Evolutionary conservation across 768 basidiomycete genomes (phyloP), one percentile per base, ranked within the genome.

Genomic region (Auriscalpium vulgare): DNA sequence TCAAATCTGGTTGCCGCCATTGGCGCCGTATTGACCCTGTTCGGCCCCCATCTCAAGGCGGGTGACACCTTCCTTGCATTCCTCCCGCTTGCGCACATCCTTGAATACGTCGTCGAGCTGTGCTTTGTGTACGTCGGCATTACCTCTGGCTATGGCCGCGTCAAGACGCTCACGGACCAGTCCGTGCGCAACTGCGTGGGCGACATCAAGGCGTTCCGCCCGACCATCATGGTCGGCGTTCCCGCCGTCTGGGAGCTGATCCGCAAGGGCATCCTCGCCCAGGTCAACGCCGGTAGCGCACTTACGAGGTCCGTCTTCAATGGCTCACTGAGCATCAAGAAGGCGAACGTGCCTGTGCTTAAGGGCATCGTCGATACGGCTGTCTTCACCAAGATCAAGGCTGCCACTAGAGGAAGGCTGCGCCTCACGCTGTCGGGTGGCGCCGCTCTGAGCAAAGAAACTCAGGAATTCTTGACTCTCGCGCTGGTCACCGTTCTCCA

Each of bases 221-320:
- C 95, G 7, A 79, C 84, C n/a, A 85, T 97, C 71, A 85, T 98
- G 81, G 82, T 91, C 52, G 95, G 93, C 52, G 95, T 98, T 2
- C 95, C 95, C 1, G 91, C 94, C 2, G 89, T 98, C 1, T 99
- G 93, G 93, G 95, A 99, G 72, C 86, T 83, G 54, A 97, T 97
- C 61, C 85, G 95, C 57, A 99, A 99, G 75, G 94, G 94, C 36
- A 95, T 99, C 67, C 65, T 93, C 10, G 68, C 77, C 57, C 92
- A 93, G 71, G 85, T 97, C 53, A 81, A 91, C 56, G 65, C 80
- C 3, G 72, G 84, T 2, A 86, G 91, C 9, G 44, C 71, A 1
- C 14, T 92, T 63, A 89, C 81, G 76, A 87, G 85, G 73, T 75
- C 69, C 48, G 67, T 95, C 35, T 99, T 99, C 78, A 79, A 86